A percentile compares a stretch with the other conserved stretches of the same genome.
phyloP scores from a whole-genome alignment of 2,329 filamentous ascomycete species.

The Cadophora sp. region DNA sequence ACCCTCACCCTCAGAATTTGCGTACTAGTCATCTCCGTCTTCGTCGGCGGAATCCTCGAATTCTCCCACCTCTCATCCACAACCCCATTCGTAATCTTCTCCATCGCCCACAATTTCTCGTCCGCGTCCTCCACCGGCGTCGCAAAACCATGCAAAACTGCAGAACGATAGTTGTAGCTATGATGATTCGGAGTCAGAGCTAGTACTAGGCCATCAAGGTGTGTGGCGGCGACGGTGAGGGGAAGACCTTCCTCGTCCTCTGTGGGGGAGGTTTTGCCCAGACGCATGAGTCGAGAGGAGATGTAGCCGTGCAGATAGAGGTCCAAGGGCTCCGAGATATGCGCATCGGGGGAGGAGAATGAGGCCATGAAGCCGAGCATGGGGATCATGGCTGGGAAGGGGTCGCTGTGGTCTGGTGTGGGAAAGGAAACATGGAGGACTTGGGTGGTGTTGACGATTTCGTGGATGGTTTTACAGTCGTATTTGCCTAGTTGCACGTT shows the following conservation, averaged over 20 bases:
- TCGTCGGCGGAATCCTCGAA: constrained; percentile 72
- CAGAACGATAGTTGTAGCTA: constrained; percentile 85
- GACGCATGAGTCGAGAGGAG: constrained; percentile 76
- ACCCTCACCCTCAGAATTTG: constrained; percentile 74
- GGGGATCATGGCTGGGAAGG: constrained; percentile 63
- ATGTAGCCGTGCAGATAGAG: constrained; percentile 88
- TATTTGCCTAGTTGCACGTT: constrained; percentile 64
- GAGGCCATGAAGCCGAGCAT: constrained; percentile 84
- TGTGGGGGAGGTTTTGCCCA: constrained; percentile 47
- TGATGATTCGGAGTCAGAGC: constrained; percentile 81
- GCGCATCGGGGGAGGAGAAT: constrained; percentile 66
- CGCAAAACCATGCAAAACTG: constrained; percentile 75
- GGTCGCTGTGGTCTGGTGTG: constrained; percentile 57
- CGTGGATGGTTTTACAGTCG: constrained; percentile 74
- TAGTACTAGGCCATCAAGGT: constrained; percentile 81
- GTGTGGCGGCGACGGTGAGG: constrained; percentile 74
- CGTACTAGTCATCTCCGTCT: constrained; percentile 77
- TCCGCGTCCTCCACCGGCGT: constrained; percentile 67
- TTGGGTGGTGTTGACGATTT: constrained; percentile 75
- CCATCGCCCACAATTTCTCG: constrained; percentile 81
- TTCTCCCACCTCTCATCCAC: constrained; percentile 73
- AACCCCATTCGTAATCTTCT: constrained; percentile 77
- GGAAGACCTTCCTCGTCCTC: constrained; percentile 62
- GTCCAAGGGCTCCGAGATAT: constrained; percentile 69
- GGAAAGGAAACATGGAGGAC: constrained; percentile 84